Evolutionary conservation across 495 filamentous ascomycete genomes (phyloP), one percentile per base, ranked within the genome.

Genomic region (Hyaloscypha finlandica): DNA sequence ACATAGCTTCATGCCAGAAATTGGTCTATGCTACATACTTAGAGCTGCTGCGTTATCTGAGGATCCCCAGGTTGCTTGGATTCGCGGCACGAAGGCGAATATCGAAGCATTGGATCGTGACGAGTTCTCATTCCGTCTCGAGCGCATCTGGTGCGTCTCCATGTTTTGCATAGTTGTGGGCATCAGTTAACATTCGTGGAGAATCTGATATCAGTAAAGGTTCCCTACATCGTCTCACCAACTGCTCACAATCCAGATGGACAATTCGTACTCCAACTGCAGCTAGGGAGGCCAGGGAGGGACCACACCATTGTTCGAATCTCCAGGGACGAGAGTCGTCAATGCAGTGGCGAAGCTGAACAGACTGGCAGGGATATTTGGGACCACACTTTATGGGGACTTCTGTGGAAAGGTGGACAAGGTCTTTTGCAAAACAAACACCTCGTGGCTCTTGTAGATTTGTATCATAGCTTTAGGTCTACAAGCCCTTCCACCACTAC

Each of bases 251-350:
- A 37, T 45, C 25, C 39, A 61, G 61, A 64, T 66, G 68, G 66
- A 73, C 65, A 68, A 64, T 39, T 70, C 63, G 70, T 66, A 64
- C 63, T 71, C 61, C 66, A 67, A 70, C 56, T 70, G 65, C 67
- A 69, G 57, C 45, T 29, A 56, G 71, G 71, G 71, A 68, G 71
- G 71, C 35, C 64, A 68, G 68, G 71, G 65, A 71, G 68, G 71
- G 71, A 66, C 68, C 68, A 68, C 48, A 35, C 42, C 59, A 61
- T 70, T 68, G 62, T 64, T 66, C 64, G 57, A 64, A 53, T 53
- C 32, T 63, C 35, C 19, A 57, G 42, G 42, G 39, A 35, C 42
- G 32, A 37, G 68, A 54, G 61, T 29, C 30, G 61, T 29, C 30
- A 63, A 60, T 63, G 53, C 25, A 55, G 29, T 68, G 68, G 71